These are phyloP conservation scores for Botrytis porri DNA, from an alignment of 2,329 filamentous ascomycete genomes.

Conservation along the genomic window DNA sequence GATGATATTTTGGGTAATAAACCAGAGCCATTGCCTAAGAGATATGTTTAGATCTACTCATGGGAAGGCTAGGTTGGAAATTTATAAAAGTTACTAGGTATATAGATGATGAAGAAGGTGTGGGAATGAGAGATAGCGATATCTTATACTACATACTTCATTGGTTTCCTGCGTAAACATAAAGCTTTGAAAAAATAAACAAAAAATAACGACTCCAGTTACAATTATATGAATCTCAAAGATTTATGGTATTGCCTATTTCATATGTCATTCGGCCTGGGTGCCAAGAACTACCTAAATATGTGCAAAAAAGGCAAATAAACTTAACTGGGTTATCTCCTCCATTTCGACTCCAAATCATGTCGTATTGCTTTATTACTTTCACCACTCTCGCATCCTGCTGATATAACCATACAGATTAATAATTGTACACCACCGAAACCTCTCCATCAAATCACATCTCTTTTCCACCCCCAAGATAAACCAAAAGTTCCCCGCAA, in stretches of 20 bases:
- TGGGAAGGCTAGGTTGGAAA: no score
- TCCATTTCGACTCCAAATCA: not conserved
- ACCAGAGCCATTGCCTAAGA: constrained; percentile 42
- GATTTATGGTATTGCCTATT: not conserved
- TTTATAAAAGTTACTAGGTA: not conserved
- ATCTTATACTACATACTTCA: not conserved
- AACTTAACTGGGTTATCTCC: not conserved
- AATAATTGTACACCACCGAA: not conserved
- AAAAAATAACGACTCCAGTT: not conserved
- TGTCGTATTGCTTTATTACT: not conserved
- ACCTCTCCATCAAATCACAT: not conserved
- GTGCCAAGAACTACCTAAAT: constrained; percentile 4
- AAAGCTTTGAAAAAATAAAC: not conserved
- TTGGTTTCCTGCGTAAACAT: not conserved
- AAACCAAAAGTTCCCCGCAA: not conserved
- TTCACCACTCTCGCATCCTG: not conserved
- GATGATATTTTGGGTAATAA: constrained; percentile 58
- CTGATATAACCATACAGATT: not conserved
- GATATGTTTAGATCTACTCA: constrained; percentile 23
- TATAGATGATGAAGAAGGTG: not conserved
- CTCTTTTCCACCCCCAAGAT: not conserved
- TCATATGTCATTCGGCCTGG: not conserved
- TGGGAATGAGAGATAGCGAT: not conserved
- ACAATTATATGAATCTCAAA: not conserved
- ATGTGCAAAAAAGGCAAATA: constrained; percentile 6